A percentile compares a stretch with the other conserved stretches of the same genome.
Evolutionary conservation across 164 flowering plant genomes (phyloP).

Genomic region (Piper longum): DNA sequence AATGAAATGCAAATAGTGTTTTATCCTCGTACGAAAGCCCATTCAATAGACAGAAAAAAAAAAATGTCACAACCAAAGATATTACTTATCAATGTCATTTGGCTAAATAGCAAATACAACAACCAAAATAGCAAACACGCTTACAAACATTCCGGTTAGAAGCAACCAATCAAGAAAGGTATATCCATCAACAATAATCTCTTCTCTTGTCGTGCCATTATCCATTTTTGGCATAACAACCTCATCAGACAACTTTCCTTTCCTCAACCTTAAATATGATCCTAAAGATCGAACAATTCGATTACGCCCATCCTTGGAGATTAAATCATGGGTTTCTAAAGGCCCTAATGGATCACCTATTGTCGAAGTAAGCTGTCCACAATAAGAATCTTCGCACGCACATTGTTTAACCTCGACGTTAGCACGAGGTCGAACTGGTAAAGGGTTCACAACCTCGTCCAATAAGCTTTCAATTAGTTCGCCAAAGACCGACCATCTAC

Average conservation of each 20-base stretch:
- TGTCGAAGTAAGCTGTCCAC: conserved; percentile 9
- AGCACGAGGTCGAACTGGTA: conserved; percentile 1
- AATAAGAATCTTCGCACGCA: conserved; percentile 31
- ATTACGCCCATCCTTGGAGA: conserved; percentile 10
- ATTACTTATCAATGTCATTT: too few species aligned
- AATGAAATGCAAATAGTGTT: too few species aligned
- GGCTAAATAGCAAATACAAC: not conserved
- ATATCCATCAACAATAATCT: conserved; percentile 10
- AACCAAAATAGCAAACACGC: conserved; percentile 37
- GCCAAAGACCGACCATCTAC: conserved; percentile 99
- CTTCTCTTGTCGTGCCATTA: not conserved
- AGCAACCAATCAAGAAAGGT: conserved; percentile 37
- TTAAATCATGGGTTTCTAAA: conserved; percentile 1
- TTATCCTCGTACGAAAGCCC: too few species aligned
- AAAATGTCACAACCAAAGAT: too few species aligned
- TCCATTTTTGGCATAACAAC: conserved; percentile 1
- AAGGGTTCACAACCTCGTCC: conserved; percentile 4
- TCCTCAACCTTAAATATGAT: conserved; percentile 32
- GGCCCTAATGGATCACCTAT: not conserved
- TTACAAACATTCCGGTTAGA: conserved; percentile 41
- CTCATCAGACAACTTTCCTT: conserved; percentile 22
- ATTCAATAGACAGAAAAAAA: too few species aligned
- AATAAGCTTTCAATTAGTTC: conserved; percentile 46
- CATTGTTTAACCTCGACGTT: conserved; percentile 29
- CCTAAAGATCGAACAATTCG: conserved; percentile 15